A percentile compares a stretch with the other conserved stretches of the same genome.
Conservation (phyloP, 306 rosid species). For the Ochetophila trinervis region DNA sequence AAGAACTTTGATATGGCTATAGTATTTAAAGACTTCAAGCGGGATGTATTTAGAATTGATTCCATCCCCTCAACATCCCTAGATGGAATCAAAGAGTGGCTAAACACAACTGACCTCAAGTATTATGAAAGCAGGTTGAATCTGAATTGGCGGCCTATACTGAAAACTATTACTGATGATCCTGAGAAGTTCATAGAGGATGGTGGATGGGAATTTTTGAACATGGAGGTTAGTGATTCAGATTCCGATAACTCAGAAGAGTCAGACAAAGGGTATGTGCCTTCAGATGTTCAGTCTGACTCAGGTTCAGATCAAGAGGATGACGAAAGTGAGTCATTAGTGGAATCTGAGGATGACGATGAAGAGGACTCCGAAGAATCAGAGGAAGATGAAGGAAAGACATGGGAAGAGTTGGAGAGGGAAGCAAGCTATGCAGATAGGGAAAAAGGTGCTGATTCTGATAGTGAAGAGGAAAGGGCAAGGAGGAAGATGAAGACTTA, state of each 20-base stretch:
- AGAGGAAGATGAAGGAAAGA: constrained; percentile 37
- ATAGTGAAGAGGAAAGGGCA: constrained; percentile 36
- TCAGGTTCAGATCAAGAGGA: constrained; percentile 35
- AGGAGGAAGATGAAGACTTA: constrained; percentile 33
- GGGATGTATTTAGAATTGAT: constrained; percentile 36
- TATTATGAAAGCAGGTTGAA: constrained; percentile 40
- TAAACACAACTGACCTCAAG: constrained; percentile 37
- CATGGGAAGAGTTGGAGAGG: constrained; percentile 43
- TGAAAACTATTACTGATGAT: constrained; percentile 35
- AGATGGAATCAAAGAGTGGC: constrained; percentile 41
- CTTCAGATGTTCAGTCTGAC: constrained; percentile 39
- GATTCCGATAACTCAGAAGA: constrained; percentile 38
- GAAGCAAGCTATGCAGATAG: constrained; percentile 39
- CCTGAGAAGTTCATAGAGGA: constrained; percentile 40
- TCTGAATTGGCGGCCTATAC: constrained; percentile 39
- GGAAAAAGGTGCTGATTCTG: constrained; percentile 35
- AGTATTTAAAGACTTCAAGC: constrained; percentile 39
- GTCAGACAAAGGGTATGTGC: constrained; percentile 39
- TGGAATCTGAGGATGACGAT: constrained; percentile 37
- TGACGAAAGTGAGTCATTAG: constrained; percentile 34
- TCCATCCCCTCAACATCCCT: constrained; percentile 39
- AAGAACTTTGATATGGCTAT: constrained; percentile 36
- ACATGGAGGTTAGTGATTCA: constrained; percentile 39
- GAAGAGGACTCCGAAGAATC: constrained; percentile 28
- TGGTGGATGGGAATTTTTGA: constrained; percentile 40